These are phyloP conservation scores for Fagus sylvatica DNA, from an alignment of 306 rosid species.

Conservation along the genomic window DNA sequence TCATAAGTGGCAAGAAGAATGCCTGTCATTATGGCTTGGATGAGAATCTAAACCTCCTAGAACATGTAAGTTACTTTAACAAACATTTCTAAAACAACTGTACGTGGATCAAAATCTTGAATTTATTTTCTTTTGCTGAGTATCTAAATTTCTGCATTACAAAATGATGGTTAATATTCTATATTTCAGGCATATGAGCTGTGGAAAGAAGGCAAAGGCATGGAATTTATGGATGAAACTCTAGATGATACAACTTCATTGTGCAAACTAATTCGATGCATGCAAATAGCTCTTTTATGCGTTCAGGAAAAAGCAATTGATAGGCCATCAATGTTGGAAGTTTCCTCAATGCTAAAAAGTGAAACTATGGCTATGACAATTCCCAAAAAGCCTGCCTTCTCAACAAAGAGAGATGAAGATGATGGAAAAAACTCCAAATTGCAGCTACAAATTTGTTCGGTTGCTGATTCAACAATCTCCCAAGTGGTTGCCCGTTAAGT, in stretches of 20 bases:
- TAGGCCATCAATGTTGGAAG: slow-evolving; percentile 38
- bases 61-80: slow-evolving; percentile 31
- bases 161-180: no score
- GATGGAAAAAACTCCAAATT: background rate
- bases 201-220: no score
- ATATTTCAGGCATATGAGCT: no score
- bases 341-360: slow-evolving; percentile 36
- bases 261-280: slow-evolving; percentile 34
- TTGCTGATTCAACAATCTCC: slow-evolving; percentile 17
- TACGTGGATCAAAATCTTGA: background rate
- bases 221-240: slow-evolving; percentile 29
- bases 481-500: slow-evolving; percentile 7
- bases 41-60: slow-evolving; percentile 27
- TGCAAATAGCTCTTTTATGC: slow-evolving; percentile 37
- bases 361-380: background rate
- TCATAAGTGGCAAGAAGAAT: slow-evolving; percentile 38
- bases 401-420: background rate
- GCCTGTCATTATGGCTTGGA: slow-evolving; percentile 1
- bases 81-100: background rate
- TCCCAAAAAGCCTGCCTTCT: slow-evolving; percentile 37
- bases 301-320: slow-evolving; percentile 32
- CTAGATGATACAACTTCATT: slow-evolving; percentile 34
- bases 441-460: background rate
- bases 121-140: background rate
- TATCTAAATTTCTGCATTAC: no score